Evolutionary conservation across 1,284 basidiomycete species (phyloP).

Genomic region (Ceratobasidium sp.): DNA sequence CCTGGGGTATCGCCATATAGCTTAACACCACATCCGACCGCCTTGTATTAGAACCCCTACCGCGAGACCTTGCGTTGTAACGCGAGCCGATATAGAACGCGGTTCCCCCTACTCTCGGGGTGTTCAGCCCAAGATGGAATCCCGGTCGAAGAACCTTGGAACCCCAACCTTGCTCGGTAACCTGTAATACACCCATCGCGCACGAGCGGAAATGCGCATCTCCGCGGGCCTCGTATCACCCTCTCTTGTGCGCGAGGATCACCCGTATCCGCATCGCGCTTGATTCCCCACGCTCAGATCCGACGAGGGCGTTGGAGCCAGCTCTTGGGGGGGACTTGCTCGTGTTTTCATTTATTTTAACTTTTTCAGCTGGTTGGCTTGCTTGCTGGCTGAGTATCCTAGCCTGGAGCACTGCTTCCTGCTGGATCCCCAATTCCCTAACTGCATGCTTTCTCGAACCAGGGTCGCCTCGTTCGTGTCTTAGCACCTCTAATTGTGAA

Average conservation of each 20-base stretch:
- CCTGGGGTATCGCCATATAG: slow-evolving; percentile 9
- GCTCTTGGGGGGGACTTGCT: neutral
- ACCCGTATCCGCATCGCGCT: neutral
- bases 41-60: slow-evolving; percentile 12
- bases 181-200: neutral
- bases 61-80: neutral
- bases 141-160: slow-evolving; percentile 34
- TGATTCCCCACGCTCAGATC: neutral
- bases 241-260: slow-evolving; percentile 4
- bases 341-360: neutral
- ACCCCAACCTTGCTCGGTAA: slow-evolving; percentile 25
- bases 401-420: too few species aligned
- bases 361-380: neutral
- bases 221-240: neutral
- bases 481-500: neutral
- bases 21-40: neutral
- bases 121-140: slow-evolving; percentile 40
- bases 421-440: too few species aligned
- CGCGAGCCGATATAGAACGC: neutral
- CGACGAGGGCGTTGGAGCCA: neutral
- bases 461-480: neutral
- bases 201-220: neutral
- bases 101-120: neutral
- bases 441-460: neutral
- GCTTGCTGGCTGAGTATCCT: too few species aligned